Conservation (phyloP, 1,284 basidiomycete genomes). For the Polyporus tsugae region DNA sequence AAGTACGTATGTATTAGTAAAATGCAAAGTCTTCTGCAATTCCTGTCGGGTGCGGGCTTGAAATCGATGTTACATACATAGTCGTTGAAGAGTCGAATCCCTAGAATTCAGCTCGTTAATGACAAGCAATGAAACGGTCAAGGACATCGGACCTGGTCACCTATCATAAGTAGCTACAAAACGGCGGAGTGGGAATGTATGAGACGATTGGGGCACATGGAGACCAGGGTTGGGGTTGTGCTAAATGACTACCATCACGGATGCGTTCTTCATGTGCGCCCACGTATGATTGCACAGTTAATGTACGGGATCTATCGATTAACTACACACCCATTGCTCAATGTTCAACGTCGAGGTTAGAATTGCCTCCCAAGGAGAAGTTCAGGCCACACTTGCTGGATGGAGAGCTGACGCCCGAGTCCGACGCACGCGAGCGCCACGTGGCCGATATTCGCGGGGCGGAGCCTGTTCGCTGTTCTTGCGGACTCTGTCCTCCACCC, state of each 20-base stretch:
- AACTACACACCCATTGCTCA: background rate
- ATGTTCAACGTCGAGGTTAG: background rate
- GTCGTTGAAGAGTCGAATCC: too few relatives aligned
- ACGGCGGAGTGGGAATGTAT: too few relatives aligned
- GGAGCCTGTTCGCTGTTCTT: conserved; percentile 34
- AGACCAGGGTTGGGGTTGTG: background rate
- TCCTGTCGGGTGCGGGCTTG: too few relatives aligned
- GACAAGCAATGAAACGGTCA: too few relatives aligned
- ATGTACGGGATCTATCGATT: background rate
- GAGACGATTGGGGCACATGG: too few relatives aligned
- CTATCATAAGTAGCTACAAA: too few relatives aligned
- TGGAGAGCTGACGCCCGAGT: background rate
- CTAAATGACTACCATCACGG: background rate
- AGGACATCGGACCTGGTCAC: too few relatives aligned
- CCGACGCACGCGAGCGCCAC: conserved; percentile 36
- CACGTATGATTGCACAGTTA: background rate
- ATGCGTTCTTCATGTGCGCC: background rate
- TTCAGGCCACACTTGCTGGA: too few relatives aligned
- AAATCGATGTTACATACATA: too few relatives aligned
- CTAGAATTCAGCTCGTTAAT: too few relatives aligned
- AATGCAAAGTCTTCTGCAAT: too few relatives aligned
- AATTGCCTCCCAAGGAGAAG: background rate
- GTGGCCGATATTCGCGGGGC: conserved; percentile 38
- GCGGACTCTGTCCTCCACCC: conserved; percentile 32
- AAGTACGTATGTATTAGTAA: too few relatives aligned